Percentiles rank a stretch among this genome's conserved stretches.
phyloP scores from a whole-genome alignment of 148 eudicot species.

The Hydrangea macrophylla region DNA sequence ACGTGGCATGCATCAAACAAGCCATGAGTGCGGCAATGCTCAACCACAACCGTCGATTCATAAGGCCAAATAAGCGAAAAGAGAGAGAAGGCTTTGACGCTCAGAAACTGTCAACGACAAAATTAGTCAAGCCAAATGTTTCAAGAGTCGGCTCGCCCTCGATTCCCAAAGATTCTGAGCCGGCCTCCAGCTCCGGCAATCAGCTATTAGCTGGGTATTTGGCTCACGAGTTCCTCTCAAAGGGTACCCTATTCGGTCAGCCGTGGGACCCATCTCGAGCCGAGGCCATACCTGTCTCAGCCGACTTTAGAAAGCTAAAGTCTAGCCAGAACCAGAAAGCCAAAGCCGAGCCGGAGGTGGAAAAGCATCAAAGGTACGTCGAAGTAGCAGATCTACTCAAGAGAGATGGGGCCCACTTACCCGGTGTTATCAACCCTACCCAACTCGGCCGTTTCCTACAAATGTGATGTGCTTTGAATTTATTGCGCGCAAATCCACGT shows the following conservation, averaged over 20 bases:
- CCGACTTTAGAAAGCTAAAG: slow-evolving; percentile 14
- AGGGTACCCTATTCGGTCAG: slow-evolving; percentile 41
- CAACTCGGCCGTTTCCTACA: slow-evolving; percentile 38
- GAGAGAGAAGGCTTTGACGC: slow-evolving; percentile 12
- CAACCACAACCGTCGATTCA: slow-evolving; percentile 21
- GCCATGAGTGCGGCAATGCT: slow-evolving; percentile 4
- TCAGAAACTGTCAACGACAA: slow-evolving; percentile 2
- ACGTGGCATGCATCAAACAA: slow-evolving; percentile 27
- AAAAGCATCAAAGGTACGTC: slow-evolving; percentile 25
- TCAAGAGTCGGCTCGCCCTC: not conserved
- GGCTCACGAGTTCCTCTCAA: slow-evolving; percentile 37
- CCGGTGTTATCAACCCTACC: slow-evolving; percentile 52
- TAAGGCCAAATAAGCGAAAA: slow-evolving; percentile 20
- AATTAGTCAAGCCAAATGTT: slow-evolving; percentile 1
- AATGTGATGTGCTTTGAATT: slow-evolving; percentile 15
- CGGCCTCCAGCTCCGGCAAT: slow-evolving; percentile 15
- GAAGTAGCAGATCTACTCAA: slow-evolving; percentile 42
- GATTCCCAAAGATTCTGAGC: not conserved
- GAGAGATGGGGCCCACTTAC: slow-evolving; percentile 40
- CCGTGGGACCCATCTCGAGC: slow-evolving; percentile 44
- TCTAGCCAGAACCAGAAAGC: slow-evolving; percentile 9
- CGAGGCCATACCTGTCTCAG: slow-evolving; percentile 23
- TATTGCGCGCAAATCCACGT: too few species aligned
- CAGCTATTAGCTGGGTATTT: slow-evolving; percentile 39
- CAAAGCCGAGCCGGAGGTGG: slow-evolving; percentile 9